phyloP scores from a whole-genome alignment of 2,329 filamentous ascomycete genomes.

The Herpotrichia juniperi region DNA sequence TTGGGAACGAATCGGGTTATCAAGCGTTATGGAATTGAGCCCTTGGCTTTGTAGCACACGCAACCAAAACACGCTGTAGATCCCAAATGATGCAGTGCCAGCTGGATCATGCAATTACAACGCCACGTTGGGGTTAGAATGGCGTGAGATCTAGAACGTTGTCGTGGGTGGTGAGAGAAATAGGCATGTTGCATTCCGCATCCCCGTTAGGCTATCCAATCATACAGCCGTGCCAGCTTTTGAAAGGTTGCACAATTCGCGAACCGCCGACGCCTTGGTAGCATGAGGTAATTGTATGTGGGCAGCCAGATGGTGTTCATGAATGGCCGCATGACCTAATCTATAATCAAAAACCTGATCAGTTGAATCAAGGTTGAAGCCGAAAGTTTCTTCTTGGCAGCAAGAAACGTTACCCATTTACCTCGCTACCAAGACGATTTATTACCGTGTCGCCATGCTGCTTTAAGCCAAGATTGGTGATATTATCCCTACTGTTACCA shows the following conservation, averaged over 20 bases:
- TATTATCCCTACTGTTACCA: background rate
- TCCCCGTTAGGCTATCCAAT: background rate
- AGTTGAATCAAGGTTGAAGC: too few relatives aligned
- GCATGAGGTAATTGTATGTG: too few relatives aligned
- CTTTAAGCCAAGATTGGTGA: background rate
- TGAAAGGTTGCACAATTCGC: background rate
- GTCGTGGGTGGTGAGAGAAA: background rate
- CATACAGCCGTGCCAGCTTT: background rate
- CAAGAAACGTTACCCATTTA: background rate
- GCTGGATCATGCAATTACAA: background rate
- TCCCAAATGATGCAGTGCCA: background rate
- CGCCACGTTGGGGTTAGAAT: background rate
- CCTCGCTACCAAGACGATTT: background rate
- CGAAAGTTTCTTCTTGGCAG: too few relatives aligned
- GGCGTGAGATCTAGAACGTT: background rate
- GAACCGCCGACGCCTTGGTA: too few relatives aligned
- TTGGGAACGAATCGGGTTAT: too few relatives aligned
- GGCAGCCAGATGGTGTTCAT: too few relatives aligned
- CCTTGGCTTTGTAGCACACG: too few relatives aligned
- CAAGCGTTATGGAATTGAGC: too few relatives aligned
- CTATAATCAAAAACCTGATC: too few relatives aligned
- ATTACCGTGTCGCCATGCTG: background rate
- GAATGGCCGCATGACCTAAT: too few relatives aligned
- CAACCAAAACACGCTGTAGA: too few relatives aligned
- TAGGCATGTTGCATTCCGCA: background rate